phyloP scores from a whole-genome alignment of 2,329 filamentous ascomycete genomes.

The Fusarium duplospermum region DNA sequence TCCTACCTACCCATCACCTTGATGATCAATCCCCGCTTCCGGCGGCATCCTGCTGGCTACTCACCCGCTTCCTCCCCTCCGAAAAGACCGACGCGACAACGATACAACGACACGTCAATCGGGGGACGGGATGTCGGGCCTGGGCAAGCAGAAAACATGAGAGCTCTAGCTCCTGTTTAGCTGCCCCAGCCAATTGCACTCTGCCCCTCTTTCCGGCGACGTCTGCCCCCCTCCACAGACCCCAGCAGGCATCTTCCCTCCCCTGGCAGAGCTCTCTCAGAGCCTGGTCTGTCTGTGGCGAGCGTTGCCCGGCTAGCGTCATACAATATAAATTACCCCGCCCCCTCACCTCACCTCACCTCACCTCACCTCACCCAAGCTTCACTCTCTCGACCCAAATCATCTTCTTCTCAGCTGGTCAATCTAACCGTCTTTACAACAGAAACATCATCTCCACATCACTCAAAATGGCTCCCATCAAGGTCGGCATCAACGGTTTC shows the following conservation, averaged over 20 bases:
- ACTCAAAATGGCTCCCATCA: constrained; percentile 61
- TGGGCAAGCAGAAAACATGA: neutral
- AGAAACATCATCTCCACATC: constrained; percentile 29
- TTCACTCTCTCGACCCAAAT: constrained; percentile 11
- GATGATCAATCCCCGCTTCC: constrained; percentile 7
- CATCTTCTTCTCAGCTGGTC: constrained; percentile 8
- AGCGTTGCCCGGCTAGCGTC: constrained; percentile 10
- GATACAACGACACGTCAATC: constrained; percentile 32
- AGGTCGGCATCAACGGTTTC: constrained; percentile 99
- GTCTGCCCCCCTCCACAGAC: constrained; percentile 7
- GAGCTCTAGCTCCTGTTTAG: neutral
- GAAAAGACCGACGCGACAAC: constrained; percentile 7
- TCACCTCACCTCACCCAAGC: constrained; percentile 23
- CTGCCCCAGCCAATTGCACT: constrained; percentile 4
- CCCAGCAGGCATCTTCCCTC: neutral
- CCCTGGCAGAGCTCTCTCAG: neutral
- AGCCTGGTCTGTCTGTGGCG: neutral
- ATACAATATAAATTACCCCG: constrained; percentile 43
- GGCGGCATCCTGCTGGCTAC: neutral
- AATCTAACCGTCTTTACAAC: constrained; percentile 24
- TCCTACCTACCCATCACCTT: neutral
- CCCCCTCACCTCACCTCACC: no score
- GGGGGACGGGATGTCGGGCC: constrained; percentile 6
- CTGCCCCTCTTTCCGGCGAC: constrained; percentile 19
- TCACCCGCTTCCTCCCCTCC: neutral